Evolutionary conservation across 192 early-diverging fungal species (phyloP).

Genomic region (Phycomyces blakesleeanus): DNA sequence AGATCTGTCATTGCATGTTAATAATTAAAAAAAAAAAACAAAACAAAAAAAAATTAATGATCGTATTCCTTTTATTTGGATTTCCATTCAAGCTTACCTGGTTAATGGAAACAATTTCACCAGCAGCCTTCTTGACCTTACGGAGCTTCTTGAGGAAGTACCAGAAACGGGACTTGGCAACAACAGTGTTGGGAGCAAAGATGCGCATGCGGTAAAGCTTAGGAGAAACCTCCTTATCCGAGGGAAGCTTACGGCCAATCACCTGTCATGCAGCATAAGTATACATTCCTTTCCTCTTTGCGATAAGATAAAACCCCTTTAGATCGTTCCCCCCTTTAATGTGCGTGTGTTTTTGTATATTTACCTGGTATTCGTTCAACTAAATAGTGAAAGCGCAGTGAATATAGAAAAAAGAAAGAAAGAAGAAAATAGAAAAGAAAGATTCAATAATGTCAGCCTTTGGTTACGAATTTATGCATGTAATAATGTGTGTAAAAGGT

Average conservation of each 20-base stretch:
- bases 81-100: too few species aligned
- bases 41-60: too few species aligned
- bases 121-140: slow-evolving; percentile 99
- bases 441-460: neutral
- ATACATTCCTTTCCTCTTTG: slow-evolving; percentile 77
- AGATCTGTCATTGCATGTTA: too few species aligned
- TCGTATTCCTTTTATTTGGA: too few species aligned
- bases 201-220: slow-evolving; percentile 98
- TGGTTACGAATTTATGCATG: neutral
- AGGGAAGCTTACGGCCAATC: slow-evolving; percentile 91
- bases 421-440: too few species aligned
- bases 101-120: slow-evolving; percentile 97
- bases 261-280: slow-evolving; percentile 39
- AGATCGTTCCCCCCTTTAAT: too few species aligned
- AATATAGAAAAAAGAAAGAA: slow-evolving; percentile 5
- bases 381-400: neutral
- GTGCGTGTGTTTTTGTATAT: too few species aligned
- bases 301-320: too few species aligned
- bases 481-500: neutral
- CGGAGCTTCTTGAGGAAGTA: slow-evolving; percentile 98
- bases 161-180: slow-evolving; percentile 99
- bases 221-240: slow-evolving; percentile 85
- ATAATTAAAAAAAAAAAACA: too few species aligned
- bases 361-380: slow-evolving; percentile 50
- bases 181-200: slow-evolving; percentile 97